Base-by-base conservation (phyloP, 1,284 basidiomycete genomes). In the Heterobasidion annosum region DNA sequence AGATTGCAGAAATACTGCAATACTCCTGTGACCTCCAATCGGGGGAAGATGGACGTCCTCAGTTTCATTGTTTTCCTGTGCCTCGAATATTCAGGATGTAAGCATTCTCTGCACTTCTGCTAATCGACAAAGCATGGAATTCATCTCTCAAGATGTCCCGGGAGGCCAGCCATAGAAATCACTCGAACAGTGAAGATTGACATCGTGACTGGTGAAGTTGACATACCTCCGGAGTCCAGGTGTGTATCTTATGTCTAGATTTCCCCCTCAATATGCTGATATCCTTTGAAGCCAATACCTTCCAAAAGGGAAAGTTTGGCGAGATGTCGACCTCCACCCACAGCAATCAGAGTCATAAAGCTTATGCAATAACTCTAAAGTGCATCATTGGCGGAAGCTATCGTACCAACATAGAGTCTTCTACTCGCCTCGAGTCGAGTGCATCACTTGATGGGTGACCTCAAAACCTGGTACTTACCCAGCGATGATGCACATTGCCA, bases 11-110 rank as follows among this genome's bases (percentile, higher is more conserved):
- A 68, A 79, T 91, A 34, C 61, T 83, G n/a, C 88, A 89, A 63
- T 85, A 79, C 63, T 74, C 69, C 34, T 91, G 88, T 64, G 70
- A 79, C 54, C 61, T 70, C 35, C 73, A 75, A 58, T 59, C 62
- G 40, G 61, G 58, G 13, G 54, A 57, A 33, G 58, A 57, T 33
- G 73, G 70, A 13, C 63, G 57, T 37, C 65, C 65, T 7, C 68
- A 72, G 40, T 66, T 79, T 43, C 75, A 80, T 54, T 91, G 88
- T 63, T 81, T 78, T 63, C 88, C 87, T 3, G 68, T 91, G 49
- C 79, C 83, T 34, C 79, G 88, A 13, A 75, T 91, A 44, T 85
- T 91, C 62, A 74, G 74, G 67, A 71, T 88, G 88, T 87, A 63
- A 67, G 83, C 34, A 12, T 33, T 74, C 32, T n/a, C 42, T 56